Evolutionary conservation across 768 basidiomycete species (phyloP).

Genomic region (Saitozyma podzolica): DNA sequence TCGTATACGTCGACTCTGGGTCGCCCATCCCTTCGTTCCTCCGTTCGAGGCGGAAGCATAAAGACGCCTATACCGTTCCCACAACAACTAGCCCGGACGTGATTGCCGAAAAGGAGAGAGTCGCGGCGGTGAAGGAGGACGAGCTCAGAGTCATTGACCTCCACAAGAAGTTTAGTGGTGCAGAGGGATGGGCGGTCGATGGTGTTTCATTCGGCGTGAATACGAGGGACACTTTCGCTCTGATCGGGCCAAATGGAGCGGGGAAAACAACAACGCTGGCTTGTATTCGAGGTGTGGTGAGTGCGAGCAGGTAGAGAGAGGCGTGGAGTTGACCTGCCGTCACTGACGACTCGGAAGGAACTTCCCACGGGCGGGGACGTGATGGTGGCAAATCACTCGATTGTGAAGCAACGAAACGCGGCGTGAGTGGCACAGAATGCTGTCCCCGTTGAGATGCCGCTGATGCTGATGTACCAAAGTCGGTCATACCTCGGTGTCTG

Average conservation of each 20-base stretch:
- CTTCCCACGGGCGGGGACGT: slow-evolving; percentile 70
- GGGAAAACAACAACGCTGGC: slow-evolving; percentile 82
- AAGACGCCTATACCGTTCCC: slow-evolving; percentile 1
- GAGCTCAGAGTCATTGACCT: slow-evolving; percentile 65
- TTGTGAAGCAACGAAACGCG: slow-evolving; percentile 63
- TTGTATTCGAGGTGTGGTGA: slow-evolving; percentile 58
- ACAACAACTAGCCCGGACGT: slow-evolving; percentile 56
- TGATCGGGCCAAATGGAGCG: slow-evolving; percentile 79
- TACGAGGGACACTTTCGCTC: slow-evolving; percentile 65
- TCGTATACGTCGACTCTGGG: slow-evolving; percentile 75
- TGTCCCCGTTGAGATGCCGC: neutral
- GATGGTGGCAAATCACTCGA: slow-evolving; percentile 66
- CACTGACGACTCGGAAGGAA: slow-evolving; percentile 54
- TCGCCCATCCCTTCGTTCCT: slow-evolving; percentile 54
- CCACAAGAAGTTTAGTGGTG: slow-evolving; percentile 63
- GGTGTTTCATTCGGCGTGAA: slow-evolving; percentile 70
- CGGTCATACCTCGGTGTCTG: slow-evolving; percentile 71
- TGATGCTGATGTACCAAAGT: neutral
- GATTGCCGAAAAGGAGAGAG: slow-evolving; percentile 59
- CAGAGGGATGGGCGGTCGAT: slow-evolving; percentile 62
- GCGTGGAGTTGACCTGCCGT: neutral
- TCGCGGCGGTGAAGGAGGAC: slow-evolving; percentile 54
- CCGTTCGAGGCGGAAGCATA: neutral
- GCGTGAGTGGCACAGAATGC: slow-evolving; percentile 55
- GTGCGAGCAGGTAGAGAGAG: neutral